A percentile compares a stretch with the other conserved stretches of the same genome.
These are phyloP conservation scores for Phytophthora cactorum DNA, from an alignment of 352 stramenopile genomes.

Conservation along the genomic window DNA sequence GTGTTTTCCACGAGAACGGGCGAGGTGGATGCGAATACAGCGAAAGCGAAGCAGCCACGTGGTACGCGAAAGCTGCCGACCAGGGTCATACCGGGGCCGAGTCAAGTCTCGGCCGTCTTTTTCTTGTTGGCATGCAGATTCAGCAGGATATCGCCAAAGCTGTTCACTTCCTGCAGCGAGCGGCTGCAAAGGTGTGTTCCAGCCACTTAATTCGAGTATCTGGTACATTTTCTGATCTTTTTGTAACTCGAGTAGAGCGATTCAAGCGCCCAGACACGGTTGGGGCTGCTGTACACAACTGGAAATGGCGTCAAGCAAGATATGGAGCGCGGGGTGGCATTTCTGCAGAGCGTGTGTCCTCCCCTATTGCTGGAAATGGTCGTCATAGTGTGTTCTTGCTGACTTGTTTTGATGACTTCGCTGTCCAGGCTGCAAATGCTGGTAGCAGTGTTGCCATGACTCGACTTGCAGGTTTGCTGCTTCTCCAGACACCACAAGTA, in stretches of 20 bases:
- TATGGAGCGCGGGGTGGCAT: conserved; percentile 58
- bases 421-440: conserved; percentile 37
- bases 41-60: conserved; percentile 38
- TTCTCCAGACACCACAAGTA: conserved; percentile 22
- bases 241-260: conserved; percentile 35
- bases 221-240: background rate
- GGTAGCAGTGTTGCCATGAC: conserved; percentile 63
- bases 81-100: conserved; percentile 56
- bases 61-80: conserved; percentile 65
- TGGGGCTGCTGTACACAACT: conserved; percentile 55
- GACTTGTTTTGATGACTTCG: conserved; percentile 1
- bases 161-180: conserved; percentile 73
- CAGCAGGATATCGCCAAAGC: conserved; percentile 51
- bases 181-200: conserved; percentile 47
- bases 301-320: conserved; percentile 63
- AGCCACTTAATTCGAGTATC: background rate
- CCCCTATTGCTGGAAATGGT: background rate
- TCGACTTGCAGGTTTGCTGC: conserved; percentile 55
- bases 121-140: conserved; percentile 35
- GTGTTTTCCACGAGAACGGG: conserved; percentile 46
- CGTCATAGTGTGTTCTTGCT: conserved; percentile 2
- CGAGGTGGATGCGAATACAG: conserved; percentile 20
- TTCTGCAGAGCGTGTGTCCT: conserved; percentile 49
- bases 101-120: conserved; percentile 53
- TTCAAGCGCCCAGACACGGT: conserved; percentile 47